These are phyloP conservation scores for Mycena floridula DNA, from an alignment of 768 basidiomycete genomes.

Conservation along the genomic window DNA sequence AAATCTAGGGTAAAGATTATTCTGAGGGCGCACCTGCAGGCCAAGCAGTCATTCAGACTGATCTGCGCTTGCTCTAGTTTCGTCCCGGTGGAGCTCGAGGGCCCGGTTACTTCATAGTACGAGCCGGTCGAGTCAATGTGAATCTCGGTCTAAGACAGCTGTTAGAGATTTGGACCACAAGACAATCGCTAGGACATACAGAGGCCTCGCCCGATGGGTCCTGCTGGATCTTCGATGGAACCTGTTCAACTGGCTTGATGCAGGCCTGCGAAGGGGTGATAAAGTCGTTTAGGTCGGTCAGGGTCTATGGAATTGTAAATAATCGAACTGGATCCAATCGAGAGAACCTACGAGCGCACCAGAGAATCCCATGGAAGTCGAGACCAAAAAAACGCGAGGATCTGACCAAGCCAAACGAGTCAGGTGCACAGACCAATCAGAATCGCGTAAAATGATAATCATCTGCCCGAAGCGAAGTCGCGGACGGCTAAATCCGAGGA, in stretches of 20 bases:
- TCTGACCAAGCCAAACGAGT: too few species aligned
- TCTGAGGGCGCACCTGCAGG: constrained; percentile 73
- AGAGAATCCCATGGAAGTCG: constrained; percentile 64
- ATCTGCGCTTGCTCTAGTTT: constrained; percentile 93
- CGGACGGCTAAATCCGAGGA: too few species aligned
- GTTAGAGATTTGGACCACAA: neutral
- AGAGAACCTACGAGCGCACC: constrained; percentile 64
- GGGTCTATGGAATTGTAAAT: constrained; percentile 43
- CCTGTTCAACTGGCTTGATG: constrained; percentile 83
- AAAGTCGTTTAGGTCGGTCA: constrained; percentile 96
- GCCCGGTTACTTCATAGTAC: constrained; percentile 76
- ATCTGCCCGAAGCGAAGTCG: too few species aligned
- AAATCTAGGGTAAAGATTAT: neutral
- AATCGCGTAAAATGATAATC: too few species aligned
- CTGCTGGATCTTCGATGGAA: constrained; percentile 22
- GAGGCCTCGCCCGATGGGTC: constrained; percentile 29
- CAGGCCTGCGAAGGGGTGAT: constrained; percentile 95
- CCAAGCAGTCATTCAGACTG: constrained; percentile 94
- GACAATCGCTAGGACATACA: constrained; percentile 19
- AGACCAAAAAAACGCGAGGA: neutral
- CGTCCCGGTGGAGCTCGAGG: constrained; percentile 22
- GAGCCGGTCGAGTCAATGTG: constrained; percentile 76
- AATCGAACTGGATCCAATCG: neutral
- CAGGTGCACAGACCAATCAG: too few species aligned
- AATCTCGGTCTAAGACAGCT: constrained; percentile 73